Evolutionary conservation across 768 basidiomycete species (phyloP).

Genomic region (Russula virescens): DNA sequence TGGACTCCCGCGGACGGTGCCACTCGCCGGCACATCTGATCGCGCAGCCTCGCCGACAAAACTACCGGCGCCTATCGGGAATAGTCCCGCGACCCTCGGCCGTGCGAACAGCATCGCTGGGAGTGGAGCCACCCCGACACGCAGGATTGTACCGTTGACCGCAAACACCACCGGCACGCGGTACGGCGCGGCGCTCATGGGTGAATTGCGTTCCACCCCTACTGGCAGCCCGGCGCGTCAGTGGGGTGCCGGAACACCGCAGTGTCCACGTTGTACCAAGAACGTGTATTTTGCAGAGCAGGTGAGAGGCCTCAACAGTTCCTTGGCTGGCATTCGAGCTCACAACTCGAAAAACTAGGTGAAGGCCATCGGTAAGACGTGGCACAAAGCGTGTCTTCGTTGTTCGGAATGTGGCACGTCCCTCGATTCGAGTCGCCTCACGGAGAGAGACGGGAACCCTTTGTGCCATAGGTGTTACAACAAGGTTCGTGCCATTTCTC

Average conservation of each 20-base stretch:
- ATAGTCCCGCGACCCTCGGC: conserved; percentile 9
- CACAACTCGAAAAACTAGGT: conserved; percentile 39
- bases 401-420: conserved; percentile 63
- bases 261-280: conserved; percentile 64
- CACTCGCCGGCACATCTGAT: conserved; percentile 27
- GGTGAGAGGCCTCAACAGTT: conserved; percentile 33
- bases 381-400: conserved; percentile 71
- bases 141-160: conserved; percentile 30
- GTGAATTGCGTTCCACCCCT: conserved; percentile 26
- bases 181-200: conserved; percentile 53
- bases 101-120: conserved; percentile 7
- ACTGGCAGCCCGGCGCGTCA: conserved; percentile 31
- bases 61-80: not conserved
- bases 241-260: conserved; percentile 55
- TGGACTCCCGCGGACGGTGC: conserved; percentile 52
- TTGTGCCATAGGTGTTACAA: conserved; percentile 68
- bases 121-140: not conserved
- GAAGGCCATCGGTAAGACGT: conserved; percentile 76
- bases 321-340: not conserved
- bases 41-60: conserved; percentile 14
- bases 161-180: conserved; percentile 56
- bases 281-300: conserved; percentile 86
- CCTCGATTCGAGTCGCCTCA: conserved; percentile 66
- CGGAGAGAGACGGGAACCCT: conserved; percentile 71
- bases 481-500: conserved; percentile 42